phyloP scores from a whole-genome alignment of 192 early-diverging fungal genomes.

The Gonapodya prolifera region DNA sequence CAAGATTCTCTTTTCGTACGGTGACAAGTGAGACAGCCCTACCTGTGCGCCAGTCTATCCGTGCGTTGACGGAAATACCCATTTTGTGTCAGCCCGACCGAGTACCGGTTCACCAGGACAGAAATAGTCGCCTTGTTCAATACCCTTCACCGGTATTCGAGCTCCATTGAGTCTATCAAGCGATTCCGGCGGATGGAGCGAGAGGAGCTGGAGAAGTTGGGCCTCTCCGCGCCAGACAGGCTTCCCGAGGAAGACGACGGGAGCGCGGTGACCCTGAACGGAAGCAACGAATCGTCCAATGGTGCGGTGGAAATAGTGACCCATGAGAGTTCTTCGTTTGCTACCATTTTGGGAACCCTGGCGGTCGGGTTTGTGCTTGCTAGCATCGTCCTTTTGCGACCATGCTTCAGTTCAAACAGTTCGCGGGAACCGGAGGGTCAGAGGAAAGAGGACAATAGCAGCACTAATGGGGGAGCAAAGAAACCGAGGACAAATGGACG shows the following conservation, averaged over 20 bases:
- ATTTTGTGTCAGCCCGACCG: constrained; percentile 8
- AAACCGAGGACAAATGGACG: background rate
- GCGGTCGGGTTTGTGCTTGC: background rate
- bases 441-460: background rate
- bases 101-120: constrained; percentile 43
- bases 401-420: background rate
- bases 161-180: constrained; percentile 68
- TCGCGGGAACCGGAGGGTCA: background rate
- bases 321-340: background rate
- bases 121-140: constrained; percentile 90
- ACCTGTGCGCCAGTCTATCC: background rate
- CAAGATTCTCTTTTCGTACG: constrained; percentile 89
- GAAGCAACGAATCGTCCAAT: background rate
- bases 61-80: constrained; percentile 4
- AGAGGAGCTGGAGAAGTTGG: background rate
- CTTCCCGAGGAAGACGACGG: background rate
- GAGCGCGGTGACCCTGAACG: background rate
- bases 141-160: constrained; percentile 75
- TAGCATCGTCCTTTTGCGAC: background rate
- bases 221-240: no score
- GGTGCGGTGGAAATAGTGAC: no score
- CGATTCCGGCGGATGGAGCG: constrained; percentile 36
- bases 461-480: background rate
- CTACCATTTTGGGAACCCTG: background rate
- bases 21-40: constrained; percentile 35